Evolutionary conservation across 495 filamentous ascomycete genomes (phyloP).

Genomic region (Neurospora sp.): DNA sequence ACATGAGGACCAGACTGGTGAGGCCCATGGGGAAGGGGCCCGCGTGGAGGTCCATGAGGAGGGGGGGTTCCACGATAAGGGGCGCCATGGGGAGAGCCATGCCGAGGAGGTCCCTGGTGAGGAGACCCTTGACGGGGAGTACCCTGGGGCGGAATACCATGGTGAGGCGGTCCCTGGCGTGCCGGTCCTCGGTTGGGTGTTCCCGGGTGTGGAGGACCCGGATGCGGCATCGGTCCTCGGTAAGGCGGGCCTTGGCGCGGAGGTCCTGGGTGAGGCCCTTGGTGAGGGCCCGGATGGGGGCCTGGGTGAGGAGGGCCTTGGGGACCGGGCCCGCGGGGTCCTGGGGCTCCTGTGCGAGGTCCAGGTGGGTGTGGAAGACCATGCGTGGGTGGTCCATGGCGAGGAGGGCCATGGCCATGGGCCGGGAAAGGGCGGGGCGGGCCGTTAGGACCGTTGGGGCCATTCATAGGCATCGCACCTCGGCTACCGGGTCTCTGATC

Average conservation of each 20-base stretch:
- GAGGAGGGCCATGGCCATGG: conserved; percentile 10
- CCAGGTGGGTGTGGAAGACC: conserved; percentile 7
- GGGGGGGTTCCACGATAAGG: neutral
- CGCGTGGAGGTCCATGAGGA: neutral
- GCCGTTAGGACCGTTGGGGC: conserved; percentile 1
- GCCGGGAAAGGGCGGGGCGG: conserved; percentile 9
- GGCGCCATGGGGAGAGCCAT: conserved; percentile 3
- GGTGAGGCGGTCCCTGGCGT: neutral
- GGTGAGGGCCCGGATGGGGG: neutral
- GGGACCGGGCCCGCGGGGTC: neutral
- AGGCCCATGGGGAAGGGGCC: conserved; percentile 6
- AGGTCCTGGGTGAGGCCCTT: neutral
- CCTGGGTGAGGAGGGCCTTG: no score
- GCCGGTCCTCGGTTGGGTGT: neutral
- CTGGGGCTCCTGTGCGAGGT: neutral
- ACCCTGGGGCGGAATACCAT: neutral
- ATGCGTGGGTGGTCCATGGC: conserved; percentile 20
- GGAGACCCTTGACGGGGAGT: neutral
- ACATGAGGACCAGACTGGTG: conserved; percentile 3
- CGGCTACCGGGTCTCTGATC: conserved; percentile 17
- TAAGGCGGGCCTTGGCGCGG: conserved; percentile 1
- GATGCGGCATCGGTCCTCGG: neutral
- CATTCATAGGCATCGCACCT: neutral
- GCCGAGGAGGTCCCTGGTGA: conserved; percentile 1
- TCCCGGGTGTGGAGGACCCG: neutral